These are phyloP conservation scores for Wallacemonas sp. DNA, from an alignment of 208 protist genomes.

Conservation along the genomic window DNA sequence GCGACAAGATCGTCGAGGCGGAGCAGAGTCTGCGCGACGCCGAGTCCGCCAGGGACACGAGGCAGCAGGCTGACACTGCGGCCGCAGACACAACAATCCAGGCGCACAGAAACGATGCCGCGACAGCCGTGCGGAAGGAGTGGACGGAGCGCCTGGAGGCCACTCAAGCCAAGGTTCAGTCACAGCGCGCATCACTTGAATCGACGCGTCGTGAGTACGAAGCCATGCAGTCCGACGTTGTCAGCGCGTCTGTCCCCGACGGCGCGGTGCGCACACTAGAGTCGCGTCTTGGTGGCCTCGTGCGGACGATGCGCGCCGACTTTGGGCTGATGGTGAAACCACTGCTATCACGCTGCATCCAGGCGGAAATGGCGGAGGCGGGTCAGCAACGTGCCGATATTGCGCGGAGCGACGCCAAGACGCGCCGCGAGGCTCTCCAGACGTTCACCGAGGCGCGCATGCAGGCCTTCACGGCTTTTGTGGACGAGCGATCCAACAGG, in stretches of 20 bases:
- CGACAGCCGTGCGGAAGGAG: neutral
- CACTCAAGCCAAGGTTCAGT: neutral
- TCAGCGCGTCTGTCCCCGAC: constrained; percentile 8
- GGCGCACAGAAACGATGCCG: neutral
- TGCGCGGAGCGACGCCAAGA: constrained; percentile 20
- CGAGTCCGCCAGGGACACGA: neutral
- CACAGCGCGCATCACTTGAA: neutral
- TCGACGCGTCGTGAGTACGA: constrained; percentile 14
- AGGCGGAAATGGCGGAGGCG: constrained; percentile 30
- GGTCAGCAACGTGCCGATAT: constrained; percentile 41
- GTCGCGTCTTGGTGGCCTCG: constrained; percentile 16
- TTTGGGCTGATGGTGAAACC: constrained; percentile 35
- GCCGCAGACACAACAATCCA: neutral
- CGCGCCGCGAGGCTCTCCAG: constrained; percentile 14
- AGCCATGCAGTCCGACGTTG: constrained; percentile 20
- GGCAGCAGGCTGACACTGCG: neutral
- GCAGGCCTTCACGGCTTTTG: constrained; percentile 21
- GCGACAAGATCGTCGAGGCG: constrained; percentile 5
- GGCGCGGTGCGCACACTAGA: constrained; percentile 20
- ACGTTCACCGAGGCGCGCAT: constrained; percentile 17
- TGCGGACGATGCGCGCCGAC: constrained; percentile 27
- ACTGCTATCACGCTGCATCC: constrained; percentile 31
- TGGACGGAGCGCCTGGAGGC: neutral
- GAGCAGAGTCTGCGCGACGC: neutral
- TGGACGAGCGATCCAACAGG: constrained; percentile 9